phyloP scores from a whole-genome alignment of 208 protist genomes.

The Trypanosoma conorhini region DNA sequence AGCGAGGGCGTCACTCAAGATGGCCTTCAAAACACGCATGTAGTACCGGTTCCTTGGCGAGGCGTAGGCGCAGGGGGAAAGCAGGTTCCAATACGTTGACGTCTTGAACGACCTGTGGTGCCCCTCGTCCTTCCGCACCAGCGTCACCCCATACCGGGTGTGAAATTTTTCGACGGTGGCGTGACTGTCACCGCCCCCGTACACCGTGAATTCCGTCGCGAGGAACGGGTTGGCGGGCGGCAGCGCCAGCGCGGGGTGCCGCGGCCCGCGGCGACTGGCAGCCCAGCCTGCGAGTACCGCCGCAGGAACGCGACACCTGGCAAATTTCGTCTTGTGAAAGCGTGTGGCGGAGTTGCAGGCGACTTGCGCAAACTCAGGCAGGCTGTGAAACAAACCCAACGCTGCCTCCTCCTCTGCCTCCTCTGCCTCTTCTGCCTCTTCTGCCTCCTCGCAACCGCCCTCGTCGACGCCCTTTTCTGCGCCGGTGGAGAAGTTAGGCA shows the following conservation, averaged over 20 bases:
- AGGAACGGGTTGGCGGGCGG: constrained; percentile 67
- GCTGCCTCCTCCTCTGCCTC: constrained; percentile 4
- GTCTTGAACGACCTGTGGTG: constrained; percentile 63
- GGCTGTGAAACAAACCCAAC: constrained; percentile 40
- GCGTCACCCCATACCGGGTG: constrained; percentile 46
- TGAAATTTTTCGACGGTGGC: constrained; percentile 22
- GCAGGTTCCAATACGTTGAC: constrained; percentile 38
- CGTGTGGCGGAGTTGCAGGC: constrained; percentile 31
- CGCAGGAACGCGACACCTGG: constrained; percentile 35
- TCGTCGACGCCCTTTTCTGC: constrained; percentile 1
- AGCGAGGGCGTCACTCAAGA: constrained; percentile 44
- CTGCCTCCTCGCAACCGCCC: constrained; percentile 3
- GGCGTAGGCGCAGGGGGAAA: constrained; percentile 55
- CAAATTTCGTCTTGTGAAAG: constrained; percentile 36
- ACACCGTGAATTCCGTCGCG: constrained; percentile 67
- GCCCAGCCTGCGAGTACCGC: constrained; percentile 47
- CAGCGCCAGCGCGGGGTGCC: constrained; percentile 5
- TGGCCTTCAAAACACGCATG: constrained; percentile 50
- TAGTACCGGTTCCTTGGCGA: constrained; percentile 56
- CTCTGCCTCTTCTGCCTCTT: constrained; percentile 17
- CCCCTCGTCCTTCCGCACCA: constrained; percentile 41
- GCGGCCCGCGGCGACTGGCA: constrained; percentile 17
- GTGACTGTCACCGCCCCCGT: constrained; percentile 20
- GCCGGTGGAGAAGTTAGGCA: neutral
- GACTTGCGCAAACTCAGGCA: constrained; percentile 57